Percentiles rank a stretch among this genome's conserved stretches.
phyloP scores from a whole-genome alignment of 306 rosid species.

The Sophora flavescens region DNA sequence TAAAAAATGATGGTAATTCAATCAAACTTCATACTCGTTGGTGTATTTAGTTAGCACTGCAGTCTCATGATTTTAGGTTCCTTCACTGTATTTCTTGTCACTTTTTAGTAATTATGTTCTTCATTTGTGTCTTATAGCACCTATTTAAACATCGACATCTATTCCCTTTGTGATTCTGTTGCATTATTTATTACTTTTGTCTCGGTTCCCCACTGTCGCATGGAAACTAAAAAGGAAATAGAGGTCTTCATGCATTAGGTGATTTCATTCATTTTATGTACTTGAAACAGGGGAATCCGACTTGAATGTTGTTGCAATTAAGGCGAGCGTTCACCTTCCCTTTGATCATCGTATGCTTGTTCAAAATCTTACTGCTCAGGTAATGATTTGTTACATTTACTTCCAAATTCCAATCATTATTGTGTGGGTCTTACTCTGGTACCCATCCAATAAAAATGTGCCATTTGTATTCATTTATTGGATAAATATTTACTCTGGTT shows the following conservation, averaged over 20 bases:
- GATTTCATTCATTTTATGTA: conserved; percentile 47
- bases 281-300: conserved; percentile 76
- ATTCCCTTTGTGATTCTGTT: conserved; percentile 2
- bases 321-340: conserved; percentile 89
- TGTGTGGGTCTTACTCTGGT: background rate
- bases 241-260: conserved; percentile 36
- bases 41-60: background rate
- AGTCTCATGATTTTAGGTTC: conserved; percentile 24
- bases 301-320: conserved; percentile 79
- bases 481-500: background rate
- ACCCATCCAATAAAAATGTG: background rate
- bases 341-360: conserved; percentile 76
- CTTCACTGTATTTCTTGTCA: conserved; percentile 1
- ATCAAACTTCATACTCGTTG: conserved; percentile 8
- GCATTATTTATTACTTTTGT: conserved; percentile 6
- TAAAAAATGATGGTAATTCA: conserved; percentile 85
- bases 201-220: conserved; percentile 10
- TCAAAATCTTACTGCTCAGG: conserved; percentile 93
- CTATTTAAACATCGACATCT: conserved; percentile 20
- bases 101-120: conserved; percentile 9
- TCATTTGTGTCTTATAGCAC: conserved; percentile 6
- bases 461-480: background rate
- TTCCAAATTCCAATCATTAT: background rate
- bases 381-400: conserved; percentile 40
- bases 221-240: conserved; percentile 8